A percentile compares a stretch with the other conserved stretches of the same genome.
Conservation (phyloP, 371 early-diverging fungal genomes). For the Mucor saturninus region DNA sequence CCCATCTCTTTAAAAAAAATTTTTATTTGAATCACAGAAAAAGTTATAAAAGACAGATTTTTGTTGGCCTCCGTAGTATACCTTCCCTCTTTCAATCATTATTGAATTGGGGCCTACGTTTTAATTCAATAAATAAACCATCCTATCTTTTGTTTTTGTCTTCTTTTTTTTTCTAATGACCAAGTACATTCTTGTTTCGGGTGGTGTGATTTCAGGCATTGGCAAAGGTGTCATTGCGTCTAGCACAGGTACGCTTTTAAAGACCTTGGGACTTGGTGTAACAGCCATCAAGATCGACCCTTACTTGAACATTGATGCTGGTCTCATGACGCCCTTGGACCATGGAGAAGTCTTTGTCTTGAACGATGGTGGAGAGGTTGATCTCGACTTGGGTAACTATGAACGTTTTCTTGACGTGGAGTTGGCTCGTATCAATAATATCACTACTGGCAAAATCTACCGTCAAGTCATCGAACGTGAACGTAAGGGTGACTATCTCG, state of each 20-base stretch:
- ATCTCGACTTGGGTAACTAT: constrained; percentile 99
- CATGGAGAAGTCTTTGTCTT: constrained; percentile 99
- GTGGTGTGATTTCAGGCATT: constrained; percentile 98
- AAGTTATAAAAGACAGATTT: constrained; percentile 21
- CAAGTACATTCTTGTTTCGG: constrained; percentile 98
- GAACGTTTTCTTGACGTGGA: constrained; percentile 97
- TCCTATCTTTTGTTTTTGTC: background rate
- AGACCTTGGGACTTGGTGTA: constrained; percentile 92
- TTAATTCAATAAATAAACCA: constrained; percentile 18
- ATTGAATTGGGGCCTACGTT: constrained; percentile 33
- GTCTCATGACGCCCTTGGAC: constrained; percentile 96
- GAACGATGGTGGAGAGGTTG: constrained; percentile 99
- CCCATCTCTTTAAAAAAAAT: constrained; percentile 4
- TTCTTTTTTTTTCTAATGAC: constrained; percentile 39
- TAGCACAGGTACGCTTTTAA: constrained; percentile 94
- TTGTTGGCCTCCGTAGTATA: constrained; percentile 1
- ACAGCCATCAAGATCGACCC: constrained; percentile 99
- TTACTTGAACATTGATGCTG: constrained; percentile 99
- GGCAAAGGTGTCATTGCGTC: constrained; percentile 99
- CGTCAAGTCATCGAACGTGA: constrained; percentile 90
- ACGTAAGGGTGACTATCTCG: constrained; percentile 95
- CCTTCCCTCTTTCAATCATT: constrained; percentile 31
- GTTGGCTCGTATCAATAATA: constrained; percentile 94
- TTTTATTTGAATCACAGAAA: constrained; percentile 12
- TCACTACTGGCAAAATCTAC: constrained; percentile 99